Percentiles rank a stretch among this genome's conserved stretches.
These are phyloP conservation scores for Populus hybrid DNA, from an alignment of 441 rosid genomes.

Conservation along the genomic window DNA sequence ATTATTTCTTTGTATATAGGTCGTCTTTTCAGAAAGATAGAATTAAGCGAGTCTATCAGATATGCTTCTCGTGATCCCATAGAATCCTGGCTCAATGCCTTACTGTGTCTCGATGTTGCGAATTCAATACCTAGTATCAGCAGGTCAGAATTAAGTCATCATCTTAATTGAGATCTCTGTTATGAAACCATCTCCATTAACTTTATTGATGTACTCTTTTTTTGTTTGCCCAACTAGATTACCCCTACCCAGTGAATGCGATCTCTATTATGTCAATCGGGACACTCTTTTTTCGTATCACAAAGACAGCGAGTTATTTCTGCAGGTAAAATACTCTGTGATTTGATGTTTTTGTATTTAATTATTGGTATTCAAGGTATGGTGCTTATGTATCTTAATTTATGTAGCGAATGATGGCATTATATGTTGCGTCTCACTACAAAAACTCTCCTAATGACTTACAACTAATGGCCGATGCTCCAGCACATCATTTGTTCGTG, in stretches of 20 bases:
- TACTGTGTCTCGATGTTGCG: conserved; percentile 90
- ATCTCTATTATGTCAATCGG: conserved; percentile 91
- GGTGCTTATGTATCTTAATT: conserved; percentile 23
- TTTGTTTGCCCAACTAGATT: conserved; percentile 38
- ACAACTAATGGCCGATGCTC: conserved; percentile 98
- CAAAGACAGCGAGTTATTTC: conserved; percentile 91
- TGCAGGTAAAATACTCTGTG: conserved; percentile 55
- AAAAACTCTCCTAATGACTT: conserved; percentile 99
- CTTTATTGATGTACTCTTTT: conserved; percentile 18
- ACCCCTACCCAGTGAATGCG: conserved; percentile 85
- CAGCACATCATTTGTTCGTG: conserved; percentile 96
- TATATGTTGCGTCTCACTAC: conserved; percentile 96
- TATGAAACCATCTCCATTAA: conserved; percentile 3
- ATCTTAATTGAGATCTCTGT: conserved; percentile 4
- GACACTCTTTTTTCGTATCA: conserved; percentile 95
- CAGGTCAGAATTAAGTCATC: conserved; percentile 42
- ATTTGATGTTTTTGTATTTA: conserved; percentile 2
- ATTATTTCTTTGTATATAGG: conserved; percentile 38
- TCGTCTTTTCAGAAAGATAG: conserved; percentile 85
- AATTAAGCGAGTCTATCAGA: conserved; percentile 91
- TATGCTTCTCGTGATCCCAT: conserved; percentile 90
- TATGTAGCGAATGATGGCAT: conserved; percentile 97
- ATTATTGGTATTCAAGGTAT: not conserved
- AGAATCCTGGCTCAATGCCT: conserved; percentile 90
- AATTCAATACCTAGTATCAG: conserved; percentile 63